Evolutionary conservation across 257 asterid species (phyloP), one percentile per base, ranked within the genome.

Genomic region (Solanum gandarillasii): DNA sequence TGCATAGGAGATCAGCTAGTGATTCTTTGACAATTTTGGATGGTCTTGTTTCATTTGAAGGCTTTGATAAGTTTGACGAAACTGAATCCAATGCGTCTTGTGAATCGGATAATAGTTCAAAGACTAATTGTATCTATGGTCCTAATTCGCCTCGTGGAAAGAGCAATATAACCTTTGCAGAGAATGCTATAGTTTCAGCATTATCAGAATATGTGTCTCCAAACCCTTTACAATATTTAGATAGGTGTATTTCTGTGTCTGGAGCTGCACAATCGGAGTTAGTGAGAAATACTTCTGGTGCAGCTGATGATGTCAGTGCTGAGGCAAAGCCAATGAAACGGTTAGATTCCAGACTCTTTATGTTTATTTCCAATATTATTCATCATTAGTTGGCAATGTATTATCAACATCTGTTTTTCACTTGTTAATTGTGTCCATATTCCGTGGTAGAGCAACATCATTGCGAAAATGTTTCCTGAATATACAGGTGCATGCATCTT

Each of bases 141-240:
- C 98, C 98, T 39, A 94, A 94, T 91, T 95, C 98, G 23, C 98
- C 98, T 21, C 92, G 98, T 87, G 91, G 93, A 52, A 94, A 90
- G 91, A 91, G 89, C 87, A 92, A 92, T 87, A 85, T 89, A 82
- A 89, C 89, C 62, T 92, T 93, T 88, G 93, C 92, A 11, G 94
- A 91, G 83, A 92, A 92, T 81, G 94, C 92, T 68, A 90, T 94
- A 67, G 94, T 88, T 81, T 95, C 96, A 21, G 98, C 95, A 18
- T 90, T 95, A 76, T 92, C 98, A 6, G 93, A 92, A 39, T 92
- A 90, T 85, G 92, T 86, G 62, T 81, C 90, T 90, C 94, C 92
- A 88, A 90, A 90, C 82, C 91, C 94, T 82, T 14, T 89, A 90
- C 95, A 92, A 90, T 88, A 87, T 90, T 88, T 89, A 16, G 93